Conservation (phyloP, 371 early-diverging fungal species). For the Mucor racemosus region DNA sequence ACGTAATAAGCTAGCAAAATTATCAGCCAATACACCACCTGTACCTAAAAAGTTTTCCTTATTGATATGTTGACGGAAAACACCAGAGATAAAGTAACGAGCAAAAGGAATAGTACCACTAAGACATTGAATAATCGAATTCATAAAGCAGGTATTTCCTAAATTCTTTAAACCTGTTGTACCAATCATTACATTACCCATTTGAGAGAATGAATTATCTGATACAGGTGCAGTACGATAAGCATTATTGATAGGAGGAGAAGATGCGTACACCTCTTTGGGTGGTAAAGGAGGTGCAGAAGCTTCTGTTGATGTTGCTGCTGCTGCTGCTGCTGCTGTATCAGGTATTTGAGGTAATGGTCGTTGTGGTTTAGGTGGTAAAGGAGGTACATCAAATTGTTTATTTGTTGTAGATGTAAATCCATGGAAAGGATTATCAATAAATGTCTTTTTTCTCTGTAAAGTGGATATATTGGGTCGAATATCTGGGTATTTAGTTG, state of each 20-base stretch:
- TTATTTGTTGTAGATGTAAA: conserved; percentile 50
- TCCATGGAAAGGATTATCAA: conserved; percentile 67
- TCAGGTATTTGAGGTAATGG: conserved; percentile 15
- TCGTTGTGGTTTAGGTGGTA: conserved; percentile 16
- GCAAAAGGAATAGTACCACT: conserved; percentile 85
- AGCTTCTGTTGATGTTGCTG: background rate
- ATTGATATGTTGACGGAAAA: conserved; percentile 75
- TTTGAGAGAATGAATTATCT: conserved; percentile 45
- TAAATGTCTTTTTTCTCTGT: conserved; percentile 52
- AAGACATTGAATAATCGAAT: conserved; percentile 92
- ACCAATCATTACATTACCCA: conserved; percentile 59
- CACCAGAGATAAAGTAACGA: conserved; percentile 78
- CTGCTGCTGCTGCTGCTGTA: background rate
- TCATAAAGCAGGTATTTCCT: conserved; percentile 99
- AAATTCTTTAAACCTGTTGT: conserved; percentile 87
- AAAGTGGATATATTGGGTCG: conserved; percentile 19
- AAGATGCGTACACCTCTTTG: conserved; percentile 5
- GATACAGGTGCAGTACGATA: conserved; percentile 29
- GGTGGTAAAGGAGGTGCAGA: conserved; percentile 18
- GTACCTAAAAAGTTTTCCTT: conserved; percentile 80
- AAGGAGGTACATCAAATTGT: conserved; percentile 32
- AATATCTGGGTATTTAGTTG: conserved; percentile 14
- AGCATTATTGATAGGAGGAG: background rate
- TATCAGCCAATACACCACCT: conserved; percentile 74
- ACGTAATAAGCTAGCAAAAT: conserved; percentile 70